These are phyloP conservation scores for Botryotinia convoluta DNA, from an alignment of 2,329 filamentous ascomycete species.

Conservation along the genomic window DNA sequence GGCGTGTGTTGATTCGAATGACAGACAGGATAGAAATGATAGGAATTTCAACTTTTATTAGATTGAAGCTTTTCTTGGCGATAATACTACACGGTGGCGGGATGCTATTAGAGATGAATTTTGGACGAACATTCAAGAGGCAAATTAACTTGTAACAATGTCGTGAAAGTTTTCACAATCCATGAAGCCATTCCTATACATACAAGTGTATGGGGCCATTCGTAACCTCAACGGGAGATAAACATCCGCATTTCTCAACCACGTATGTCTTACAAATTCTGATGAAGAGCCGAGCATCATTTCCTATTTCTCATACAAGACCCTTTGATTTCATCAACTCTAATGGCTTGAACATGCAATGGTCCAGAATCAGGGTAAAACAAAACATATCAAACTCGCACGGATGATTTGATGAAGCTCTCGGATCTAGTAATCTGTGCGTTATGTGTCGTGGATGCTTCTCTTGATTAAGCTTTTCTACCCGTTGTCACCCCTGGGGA, in stretches of 20 bases:
- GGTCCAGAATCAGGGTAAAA: not conserved
- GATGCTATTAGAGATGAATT: not conserved
- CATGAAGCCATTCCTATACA: not conserved
- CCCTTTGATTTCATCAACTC: too few relatives aligned
- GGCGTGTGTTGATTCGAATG: not conserved
- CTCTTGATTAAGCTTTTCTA: not conserved
- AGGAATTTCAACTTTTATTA: not conserved
- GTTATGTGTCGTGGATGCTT: not conserved
- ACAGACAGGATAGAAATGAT: not conserved
- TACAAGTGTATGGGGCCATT: not conserved
- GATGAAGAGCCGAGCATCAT: not conserved
- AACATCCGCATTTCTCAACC: not conserved
- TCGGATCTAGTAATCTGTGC: not conserved
- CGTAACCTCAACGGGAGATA: not conserved
- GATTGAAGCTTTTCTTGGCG: not conserved
- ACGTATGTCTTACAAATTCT: not conserved
- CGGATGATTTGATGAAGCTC: not conserved
- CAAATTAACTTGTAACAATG: not conserved
- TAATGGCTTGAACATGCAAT: not conserved
- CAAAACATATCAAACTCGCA: slow-evolving; percentile 8
- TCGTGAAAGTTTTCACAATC: not conserved
- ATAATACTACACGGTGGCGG: not conserved
- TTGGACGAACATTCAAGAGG: not conserved
- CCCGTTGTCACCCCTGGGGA: not conserved
- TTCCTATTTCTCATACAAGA: not conserved